These are phyloP conservation scores for Hordeum vulgare DNA, from an alignment of 176 grass and related monocot genomes.

Conservation along the genomic window DNA sequence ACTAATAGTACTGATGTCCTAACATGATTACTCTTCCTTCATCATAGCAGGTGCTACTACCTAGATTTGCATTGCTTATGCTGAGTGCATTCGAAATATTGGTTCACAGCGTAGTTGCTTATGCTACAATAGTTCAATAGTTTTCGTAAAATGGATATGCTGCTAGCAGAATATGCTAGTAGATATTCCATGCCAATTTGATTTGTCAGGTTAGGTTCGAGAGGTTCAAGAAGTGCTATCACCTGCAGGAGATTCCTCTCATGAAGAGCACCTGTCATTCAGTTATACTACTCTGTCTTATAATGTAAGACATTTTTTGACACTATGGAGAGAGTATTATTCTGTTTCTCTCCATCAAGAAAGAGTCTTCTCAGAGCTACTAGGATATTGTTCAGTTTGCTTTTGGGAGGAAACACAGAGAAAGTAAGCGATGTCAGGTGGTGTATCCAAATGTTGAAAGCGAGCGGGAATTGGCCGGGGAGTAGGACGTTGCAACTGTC, in stretches of 20 bases:
- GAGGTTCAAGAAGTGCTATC: not conserved
- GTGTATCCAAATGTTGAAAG: not conserved
- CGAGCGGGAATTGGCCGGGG: not conserved
- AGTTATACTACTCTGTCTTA: too few species aligned
- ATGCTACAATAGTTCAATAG: not conserved
- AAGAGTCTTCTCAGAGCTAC: not conserved
- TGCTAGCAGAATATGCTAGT: not conserved
- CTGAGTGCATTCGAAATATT: not conserved
- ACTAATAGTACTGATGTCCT: not conserved
- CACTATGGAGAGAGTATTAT: too few species aligned
- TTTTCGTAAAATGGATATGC: not conserved
- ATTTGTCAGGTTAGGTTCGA: not conserved
- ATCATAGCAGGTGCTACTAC: not conserved
- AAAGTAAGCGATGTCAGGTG: not conserved
- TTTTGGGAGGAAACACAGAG: not conserved
- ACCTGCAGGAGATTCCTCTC: not conserved
- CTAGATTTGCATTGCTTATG: not conserved
- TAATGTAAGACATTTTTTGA: too few species aligned
- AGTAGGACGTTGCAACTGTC: not conserved
- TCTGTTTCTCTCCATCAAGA: not conserved
- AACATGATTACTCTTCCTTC: not conserved
- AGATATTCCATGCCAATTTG: not conserved
- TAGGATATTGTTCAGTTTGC: not conserved
- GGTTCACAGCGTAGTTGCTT: not conserved
- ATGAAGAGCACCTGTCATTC: not conserved